Conservation (phyloP, 2,329 filamentous ascomycete genomes). For the Trichoderma asperellum region DNA sequence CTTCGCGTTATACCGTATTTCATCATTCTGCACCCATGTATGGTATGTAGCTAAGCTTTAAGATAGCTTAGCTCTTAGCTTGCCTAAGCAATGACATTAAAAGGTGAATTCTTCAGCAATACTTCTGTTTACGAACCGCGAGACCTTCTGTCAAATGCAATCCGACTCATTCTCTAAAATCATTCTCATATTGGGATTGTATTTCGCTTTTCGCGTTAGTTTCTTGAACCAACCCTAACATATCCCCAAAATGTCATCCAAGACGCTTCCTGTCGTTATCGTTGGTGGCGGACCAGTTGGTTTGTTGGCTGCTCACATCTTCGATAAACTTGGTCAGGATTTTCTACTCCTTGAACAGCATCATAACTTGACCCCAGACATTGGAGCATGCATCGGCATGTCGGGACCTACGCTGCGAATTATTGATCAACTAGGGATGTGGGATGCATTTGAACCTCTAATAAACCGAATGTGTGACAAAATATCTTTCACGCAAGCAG, state of each 20-base stretch:
- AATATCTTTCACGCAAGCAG: background rate
- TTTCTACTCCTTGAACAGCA: slow-evolving; percentile 38
- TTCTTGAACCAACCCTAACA: background rate
- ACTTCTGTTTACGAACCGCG: background rate
- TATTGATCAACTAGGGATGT: slow-evolving; percentile 31
- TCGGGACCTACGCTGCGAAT: background rate
- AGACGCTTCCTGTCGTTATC: slow-evolving; percentile 34
- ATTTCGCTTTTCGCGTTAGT: background rate
- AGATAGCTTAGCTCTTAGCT: too few species aligned
- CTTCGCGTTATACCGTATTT: background rate
- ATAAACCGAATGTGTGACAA: background rate
- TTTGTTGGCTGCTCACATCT: slow-evolving; percentile 38
- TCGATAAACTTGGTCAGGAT: slow-evolving; percentile 40
- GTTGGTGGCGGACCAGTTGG: slow-evolving; percentile 41
- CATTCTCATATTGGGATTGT: background rate
- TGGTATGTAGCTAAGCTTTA: too few species aligned
- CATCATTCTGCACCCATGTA: background rate
- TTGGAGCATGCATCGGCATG: slow-evolving; percentile 8
- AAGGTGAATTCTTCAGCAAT: background rate
- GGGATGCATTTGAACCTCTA: background rate
- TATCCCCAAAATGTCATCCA: background rate
- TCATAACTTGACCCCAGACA: background rate
- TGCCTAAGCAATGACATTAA: background rate
- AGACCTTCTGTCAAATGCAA: background rate
- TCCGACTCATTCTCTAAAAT: background rate